Base-by-base conservation (phyloP, 345 rosid genomes). In the Murraya koenigii region DNA sequence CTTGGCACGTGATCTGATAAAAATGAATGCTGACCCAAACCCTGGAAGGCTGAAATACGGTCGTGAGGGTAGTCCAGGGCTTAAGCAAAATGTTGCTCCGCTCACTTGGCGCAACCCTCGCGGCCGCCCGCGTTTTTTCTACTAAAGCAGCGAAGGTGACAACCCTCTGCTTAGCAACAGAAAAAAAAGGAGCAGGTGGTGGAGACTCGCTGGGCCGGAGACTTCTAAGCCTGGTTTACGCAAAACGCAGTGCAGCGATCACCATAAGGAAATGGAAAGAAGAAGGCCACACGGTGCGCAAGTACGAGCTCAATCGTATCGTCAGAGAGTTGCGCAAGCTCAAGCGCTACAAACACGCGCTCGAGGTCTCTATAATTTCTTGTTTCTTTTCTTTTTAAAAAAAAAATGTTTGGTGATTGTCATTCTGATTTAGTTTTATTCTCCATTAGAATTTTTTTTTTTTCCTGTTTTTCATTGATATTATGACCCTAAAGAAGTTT, bases 251-350 rank as follows among this genome's bases (percentile, higher is more conserved):
- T 61, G 97, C 97, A 64, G 94, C 89, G 25, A 84, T 90, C 58
- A 77, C 90, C 23, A 87, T 94, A 22, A 81, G 76, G 80, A 85
- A 89, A 83, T 90, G 98, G 97, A 85, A 84, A 66, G 93, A 91
- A 75, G 95, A 91, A 84, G 97, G 97, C n/a, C 87, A 82, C 66
- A 47, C 76, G 36, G 93, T 86, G 25, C 87, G 85, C 52, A 94
- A 96, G 81, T 83, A 94, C 88, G 90, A 92, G 84, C 97, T 92
- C 69, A 90, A 92, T 80, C 90, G 98, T 7, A 84, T 92, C 49
- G 93, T 94, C 20, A 85, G 93, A 47, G 95, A 91, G 92, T 97
- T 96, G 47, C 92, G 99, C 75, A 96, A 90, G 87, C 76, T 90
- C 58, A 89, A 87, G 79, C 98, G 99, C 30, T 89, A 87, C 84